Base-by-base conservation (phyloP, 129 eudicot genomes). In the Pulicaria dysenterica region DNA sequence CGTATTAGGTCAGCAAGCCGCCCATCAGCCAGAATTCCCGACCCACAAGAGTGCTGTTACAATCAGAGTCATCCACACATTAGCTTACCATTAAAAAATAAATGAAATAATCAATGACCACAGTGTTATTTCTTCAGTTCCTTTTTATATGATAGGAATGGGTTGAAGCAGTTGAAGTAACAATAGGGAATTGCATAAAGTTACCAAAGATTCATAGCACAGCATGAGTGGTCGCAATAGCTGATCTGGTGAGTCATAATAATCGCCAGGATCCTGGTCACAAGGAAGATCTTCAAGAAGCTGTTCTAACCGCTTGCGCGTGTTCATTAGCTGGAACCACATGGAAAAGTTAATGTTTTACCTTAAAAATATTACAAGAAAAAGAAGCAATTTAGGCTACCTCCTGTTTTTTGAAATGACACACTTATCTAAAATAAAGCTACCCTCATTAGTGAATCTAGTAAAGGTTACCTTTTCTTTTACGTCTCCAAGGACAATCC, bases 181-280 rank as follows among this genome's bases (percentile, higher is more conserved):
- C 4, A 42, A 46, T 41, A 17, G 47, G 11, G 37, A 24, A 24
- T 24, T 2, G 2, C 31, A 24, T 24, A 24, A 73, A 24, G 17
- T 67, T 87, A 93, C 98, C 95, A 93, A 81, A 49, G 98, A 93
- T 24, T 93, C 98, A 79, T 93, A 82, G 85, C 98, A 93, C 31
- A 93, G 46, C 73, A 93, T 77, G 59, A 93, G 80, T 38, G 98
- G 92, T 67, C 74, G 90, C 83, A 93, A 55, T 59, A 93, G 90
- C 83, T 93, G 95, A 46, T 80, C 81, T 65, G 92, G 68, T 49
- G 98, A 82, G 83, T 93, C 98, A 79, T 83, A 93, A 77, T 83
- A 89, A 66, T 89, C 98, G 73, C 72, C 72, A 67, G 86, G 83
- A 64, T 85, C 95, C 73, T 81, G 74, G 67, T 93, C 98, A 66